These are phyloP conservation scores for Keqinozyma sinolaborantium DNA, from an alignment of 1,139 yeast genomes.

Conservation along the genomic window DNA sequence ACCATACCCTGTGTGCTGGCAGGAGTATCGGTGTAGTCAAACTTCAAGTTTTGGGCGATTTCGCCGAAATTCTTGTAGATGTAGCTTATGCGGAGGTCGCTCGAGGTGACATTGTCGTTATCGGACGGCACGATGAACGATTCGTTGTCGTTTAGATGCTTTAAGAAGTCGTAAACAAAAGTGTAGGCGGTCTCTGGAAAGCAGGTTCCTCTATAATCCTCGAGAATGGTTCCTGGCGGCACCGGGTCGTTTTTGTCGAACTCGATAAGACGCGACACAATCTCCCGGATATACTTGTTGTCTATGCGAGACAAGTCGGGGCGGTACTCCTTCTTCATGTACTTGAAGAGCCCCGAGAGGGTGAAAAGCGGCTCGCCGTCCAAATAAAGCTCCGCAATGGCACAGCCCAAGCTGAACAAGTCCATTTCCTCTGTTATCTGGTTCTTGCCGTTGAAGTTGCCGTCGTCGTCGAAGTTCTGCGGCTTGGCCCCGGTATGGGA, in stretches of 20 bases:
- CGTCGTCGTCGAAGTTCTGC: conserved; percentile 25
- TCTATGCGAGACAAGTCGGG: conserved; percentile 60
- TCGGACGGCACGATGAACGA: conserved; percentile 13
- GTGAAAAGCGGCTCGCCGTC: conserved; percentile 90
- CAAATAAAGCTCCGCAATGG: conserved; percentile 80
- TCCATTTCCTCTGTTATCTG: conserved; percentile 72
- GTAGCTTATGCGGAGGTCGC: conserved; percentile 59
- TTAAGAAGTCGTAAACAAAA: conserved; percentile 67
- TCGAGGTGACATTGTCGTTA: conserved; percentile 24
- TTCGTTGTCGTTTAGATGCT: conserved; percentile 26
- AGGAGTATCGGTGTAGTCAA: conserved; percentile 21
- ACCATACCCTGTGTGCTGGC: conserved; percentile 17
- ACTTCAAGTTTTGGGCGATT: conserved; percentile 47
- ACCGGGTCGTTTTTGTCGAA: conserved; percentile 60
- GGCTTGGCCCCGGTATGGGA: conserved; percentile 13
- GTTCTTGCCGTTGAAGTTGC: conserved; percentile 19
- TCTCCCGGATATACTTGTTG: conserved; percentile 44
- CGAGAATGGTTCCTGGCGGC: conserved; percentile 52
- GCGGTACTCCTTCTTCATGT: conserved; percentile 61
- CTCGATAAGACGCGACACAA: conserved; percentile 61
- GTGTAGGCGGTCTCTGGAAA: conserved; percentile 74
- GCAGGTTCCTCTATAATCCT: conserved; percentile 42
- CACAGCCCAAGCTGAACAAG: conserved; percentile 87
- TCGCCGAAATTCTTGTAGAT: conserved; percentile 55
- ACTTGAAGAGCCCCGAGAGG: conserved; percentile 81